These are phyloP conservation scores for Onygenales sp. DNA, from an alignment of 2,329 filamentous ascomycete genomes.

Conservation along the genomic window DNA sequence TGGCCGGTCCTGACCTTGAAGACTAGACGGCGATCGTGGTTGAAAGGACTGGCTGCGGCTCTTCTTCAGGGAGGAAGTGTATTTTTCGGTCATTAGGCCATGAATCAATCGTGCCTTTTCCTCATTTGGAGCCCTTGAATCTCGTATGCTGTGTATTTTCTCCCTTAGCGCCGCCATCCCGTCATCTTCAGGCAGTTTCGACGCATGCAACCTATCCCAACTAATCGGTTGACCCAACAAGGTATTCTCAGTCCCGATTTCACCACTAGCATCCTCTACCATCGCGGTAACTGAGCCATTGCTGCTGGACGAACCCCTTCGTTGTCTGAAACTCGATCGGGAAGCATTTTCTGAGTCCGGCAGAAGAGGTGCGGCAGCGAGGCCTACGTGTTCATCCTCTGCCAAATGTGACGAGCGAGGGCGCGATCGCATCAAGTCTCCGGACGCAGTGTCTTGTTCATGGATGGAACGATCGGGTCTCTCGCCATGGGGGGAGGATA, in stretches of 20 bases:
- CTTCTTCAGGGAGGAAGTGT: slow-evolving; percentile 39
- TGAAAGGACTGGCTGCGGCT: slow-evolving; percentile 14
- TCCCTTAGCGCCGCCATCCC: slow-evolving; percentile 60
- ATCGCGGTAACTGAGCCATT: too few relatives aligned
- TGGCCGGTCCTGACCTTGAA: slow-evolving; percentile 18
- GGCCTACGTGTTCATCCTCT: too few relatives aligned
- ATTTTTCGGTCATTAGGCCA: slow-evolving; percentile 58
- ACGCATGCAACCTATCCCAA: slow-evolving; percentile 14
- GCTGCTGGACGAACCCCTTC: too few relatives aligned
- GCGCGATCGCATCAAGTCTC: too few relatives aligned
- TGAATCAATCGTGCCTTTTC: slow-evolving; percentile 68
- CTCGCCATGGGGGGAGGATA: too few relatives aligned
- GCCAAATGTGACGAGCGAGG: too few relatives aligned
- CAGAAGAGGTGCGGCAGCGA: too few relatives aligned
- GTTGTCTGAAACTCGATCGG: too few relatives aligned
- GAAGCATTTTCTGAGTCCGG: too few relatives aligned
- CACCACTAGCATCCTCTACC: background rate
- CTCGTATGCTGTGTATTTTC: slow-evolving; percentile 61
- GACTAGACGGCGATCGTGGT: slow-evolving; percentile 17
- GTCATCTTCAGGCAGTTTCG: slow-evolving; percentile 61
- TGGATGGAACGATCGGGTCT: too few relatives aligned
- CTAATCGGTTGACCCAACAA: background rate
- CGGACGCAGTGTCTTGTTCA: too few relatives aligned
- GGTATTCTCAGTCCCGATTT: background rate
- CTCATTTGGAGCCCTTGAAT: slow-evolving; percentile 44